These are phyloP conservation scores for Lindgomyces ingoldianus DNA, from an alignment of 495 filamentous ascomycete genomes.

Conservation along the genomic window DNA sequence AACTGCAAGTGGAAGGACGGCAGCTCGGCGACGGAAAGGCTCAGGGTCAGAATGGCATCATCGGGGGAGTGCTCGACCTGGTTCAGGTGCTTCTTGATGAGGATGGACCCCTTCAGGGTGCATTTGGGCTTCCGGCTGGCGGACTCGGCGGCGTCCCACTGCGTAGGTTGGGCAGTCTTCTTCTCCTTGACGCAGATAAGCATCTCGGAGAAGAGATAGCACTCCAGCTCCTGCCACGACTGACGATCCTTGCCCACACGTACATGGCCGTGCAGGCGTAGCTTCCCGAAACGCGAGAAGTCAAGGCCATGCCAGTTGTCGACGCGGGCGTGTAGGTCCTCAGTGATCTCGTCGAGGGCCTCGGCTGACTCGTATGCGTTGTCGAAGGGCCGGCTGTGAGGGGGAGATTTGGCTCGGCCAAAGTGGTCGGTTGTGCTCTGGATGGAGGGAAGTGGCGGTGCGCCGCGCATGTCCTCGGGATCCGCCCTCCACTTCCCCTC, in stretches of 20 bases:
- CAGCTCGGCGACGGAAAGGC: slow-evolving; percentile 90
- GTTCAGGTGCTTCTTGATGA: slow-evolving; percentile 98
- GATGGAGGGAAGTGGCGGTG: slow-evolving; percentile 60
- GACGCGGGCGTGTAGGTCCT: slow-evolving; percentile 78
- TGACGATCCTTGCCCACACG: slow-evolving; percentile 94
- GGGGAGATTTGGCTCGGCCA: slow-evolving; percentile 34
- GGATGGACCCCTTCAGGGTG: slow-evolving; percentile 94
- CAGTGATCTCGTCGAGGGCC: slow-evolving; percentile 79
- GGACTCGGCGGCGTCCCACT: slow-evolving; percentile 63
- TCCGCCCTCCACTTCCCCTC: slow-evolving; percentile 90
- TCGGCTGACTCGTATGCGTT: slow-evolving; percentile 57
- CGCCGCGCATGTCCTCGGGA: slow-evolving; percentile 74
- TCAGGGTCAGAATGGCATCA: slow-evolving; percentile 83
- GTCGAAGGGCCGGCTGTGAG: slow-evolving; percentile 39
- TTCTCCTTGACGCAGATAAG: slow-evolving; percentile 99
- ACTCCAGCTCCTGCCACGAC: slow-evolving; percentile 98
- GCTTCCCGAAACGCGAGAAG: slow-evolving; percentile 88
- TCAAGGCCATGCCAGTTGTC: slow-evolving; percentile 99
- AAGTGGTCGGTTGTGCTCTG: slow-evolving; percentile 26
- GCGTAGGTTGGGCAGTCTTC: slow-evolving; percentile 60
- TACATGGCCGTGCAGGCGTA: slow-evolving; percentile 87
- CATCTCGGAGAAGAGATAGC: slow-evolving; percentile 97
- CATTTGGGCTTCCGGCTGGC: slow-evolving; percentile 62
- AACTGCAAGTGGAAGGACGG: slow-evolving; percentile 96
- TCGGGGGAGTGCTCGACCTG: slow-evolving; percentile 76